Conservation (phyloP, 2,329 filamentous ascomycete genomes). For the Achaetomium macrosporum region DNA sequence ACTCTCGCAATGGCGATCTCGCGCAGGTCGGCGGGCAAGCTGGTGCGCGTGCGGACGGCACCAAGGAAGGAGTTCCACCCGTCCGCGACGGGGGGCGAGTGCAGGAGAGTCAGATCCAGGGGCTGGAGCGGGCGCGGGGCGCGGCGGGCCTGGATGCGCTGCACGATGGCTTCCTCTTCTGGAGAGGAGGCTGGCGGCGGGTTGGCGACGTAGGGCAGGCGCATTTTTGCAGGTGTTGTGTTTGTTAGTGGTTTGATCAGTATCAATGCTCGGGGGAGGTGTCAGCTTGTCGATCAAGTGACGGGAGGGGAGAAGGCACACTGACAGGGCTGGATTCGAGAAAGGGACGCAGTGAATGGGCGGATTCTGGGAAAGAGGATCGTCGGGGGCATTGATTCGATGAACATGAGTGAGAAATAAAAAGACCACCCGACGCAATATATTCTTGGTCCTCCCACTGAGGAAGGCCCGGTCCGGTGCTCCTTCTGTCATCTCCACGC, state of each 20-base stretch:
- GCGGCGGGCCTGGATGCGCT: conserved; percentile 60
- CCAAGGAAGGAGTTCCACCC: conserved; percentile 69
- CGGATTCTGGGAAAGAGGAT: too few species aligned
- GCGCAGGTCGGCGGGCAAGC: conserved; percentile 50
- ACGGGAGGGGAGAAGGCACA: too few species aligned
- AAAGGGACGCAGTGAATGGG: too few species aligned
- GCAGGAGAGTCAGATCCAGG: conserved; percentile 70
- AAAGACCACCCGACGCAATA: too few species aligned
- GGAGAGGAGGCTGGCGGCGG: conserved; percentile 39
- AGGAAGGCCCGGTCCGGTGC: background rate
- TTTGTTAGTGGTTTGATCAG: conserved; percentile 5
- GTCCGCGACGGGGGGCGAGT: conserved; percentile 67
- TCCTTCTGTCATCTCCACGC: conserved; percentile 2
- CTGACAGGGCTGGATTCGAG: too few species aligned
- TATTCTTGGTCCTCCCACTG: too few species aligned
- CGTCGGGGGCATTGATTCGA: too few species aligned
- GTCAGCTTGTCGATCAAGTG: too few species aligned
- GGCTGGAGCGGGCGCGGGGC: conserved; percentile 64
- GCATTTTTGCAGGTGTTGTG: conserved; percentile 44
- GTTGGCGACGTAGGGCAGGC: conserved; percentile 58
- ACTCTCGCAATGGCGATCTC: conserved; percentile 79
- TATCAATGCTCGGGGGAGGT: too few species aligned
- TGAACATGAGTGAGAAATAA: too few species aligned
- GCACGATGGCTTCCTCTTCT: conserved; percentile 52
- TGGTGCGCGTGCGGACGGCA: conserved; percentile 51